Conservation (phyloP, 1,284 basidiomycete genomes). For the Boletellus sp. region DNA sequence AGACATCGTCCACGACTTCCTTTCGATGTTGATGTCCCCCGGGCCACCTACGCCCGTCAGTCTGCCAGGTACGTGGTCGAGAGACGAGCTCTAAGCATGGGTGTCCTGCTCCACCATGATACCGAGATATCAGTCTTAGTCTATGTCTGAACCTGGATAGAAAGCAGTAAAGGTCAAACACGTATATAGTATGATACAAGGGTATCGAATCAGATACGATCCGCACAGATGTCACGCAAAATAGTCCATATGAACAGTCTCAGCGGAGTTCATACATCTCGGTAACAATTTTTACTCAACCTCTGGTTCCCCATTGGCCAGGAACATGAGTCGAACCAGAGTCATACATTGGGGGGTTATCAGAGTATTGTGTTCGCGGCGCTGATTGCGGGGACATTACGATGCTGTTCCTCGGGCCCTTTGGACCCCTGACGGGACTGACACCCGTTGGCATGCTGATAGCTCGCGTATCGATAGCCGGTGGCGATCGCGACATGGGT, state of each 20-base stretch:
- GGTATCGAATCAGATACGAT: constrained; percentile 19
- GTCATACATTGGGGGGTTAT: constrained; percentile 65
- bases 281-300: constrained; percentile 15
- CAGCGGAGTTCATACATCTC: neutral
- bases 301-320: constrained; percentile 50
- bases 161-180: constrained; percentile 1
- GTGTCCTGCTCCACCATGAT: neutral
- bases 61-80: constrained; percentile 8
- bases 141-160: neutral
- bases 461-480: constrained; percentile 34
- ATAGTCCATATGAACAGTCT: constrained; percentile 18
- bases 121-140: no score
- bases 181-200: constrained; percentile 16
- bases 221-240: constrained; percentile 14
- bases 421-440: constrained; percentile 42
- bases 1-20: constrained; percentile 59
- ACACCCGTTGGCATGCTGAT: constrained; percentile 26
- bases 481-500: constrained; percentile 25
- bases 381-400: constrained; percentile 23
- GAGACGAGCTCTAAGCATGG: constrained; percentile 22
- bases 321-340: constrained; percentile 44
- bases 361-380: constrained; percentile 39
- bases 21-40: constrained; percentile 47
- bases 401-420: constrained; percentile 25
- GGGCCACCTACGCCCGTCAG: constrained; percentile 23